Conservation (phyloP, 176 grass and related monocot species). For the Lolium rigidum region DNA sequence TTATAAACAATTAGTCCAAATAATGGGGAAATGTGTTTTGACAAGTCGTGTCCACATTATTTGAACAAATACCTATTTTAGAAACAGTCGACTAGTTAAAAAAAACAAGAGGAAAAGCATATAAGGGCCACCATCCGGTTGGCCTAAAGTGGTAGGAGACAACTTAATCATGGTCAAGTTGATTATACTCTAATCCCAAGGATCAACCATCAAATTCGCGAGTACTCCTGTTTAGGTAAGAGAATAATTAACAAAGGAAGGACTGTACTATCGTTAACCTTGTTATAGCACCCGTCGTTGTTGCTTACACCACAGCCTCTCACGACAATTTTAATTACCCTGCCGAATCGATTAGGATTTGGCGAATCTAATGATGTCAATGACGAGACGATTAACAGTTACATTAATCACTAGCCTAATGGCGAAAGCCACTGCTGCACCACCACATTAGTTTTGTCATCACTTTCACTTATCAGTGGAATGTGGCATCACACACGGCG, state of each 20-base stretch:
- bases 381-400: not conserved
- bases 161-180: not conserved
- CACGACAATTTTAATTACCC: not conserved
- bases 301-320: not conserved
- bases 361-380: slow-evolving; percentile 51
- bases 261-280: not conserved
- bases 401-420: not conserved
- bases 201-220: not conserved
- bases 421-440: not conserved
- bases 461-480: too few species aligned
- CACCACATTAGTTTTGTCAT: not conserved
- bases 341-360: not conserved
- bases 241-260: slow-evolving; percentile 19
- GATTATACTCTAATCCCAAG: not conserved
- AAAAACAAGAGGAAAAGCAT: too few species aligned
- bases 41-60: too few species aligned
- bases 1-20: too few species aligned
- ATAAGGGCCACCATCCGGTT: not conserved
- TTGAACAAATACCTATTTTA: too few species aligned
- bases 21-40: too few species aligned
- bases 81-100: too few species aligned
- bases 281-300: not conserved
- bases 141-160: not conserved
- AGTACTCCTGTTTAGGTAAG: slow-evolving; percentile 39
- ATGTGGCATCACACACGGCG: too few species aligned